Conservation (phyloP, 148 eudicot genomes). For the Rhododendron simsii region DNA sequence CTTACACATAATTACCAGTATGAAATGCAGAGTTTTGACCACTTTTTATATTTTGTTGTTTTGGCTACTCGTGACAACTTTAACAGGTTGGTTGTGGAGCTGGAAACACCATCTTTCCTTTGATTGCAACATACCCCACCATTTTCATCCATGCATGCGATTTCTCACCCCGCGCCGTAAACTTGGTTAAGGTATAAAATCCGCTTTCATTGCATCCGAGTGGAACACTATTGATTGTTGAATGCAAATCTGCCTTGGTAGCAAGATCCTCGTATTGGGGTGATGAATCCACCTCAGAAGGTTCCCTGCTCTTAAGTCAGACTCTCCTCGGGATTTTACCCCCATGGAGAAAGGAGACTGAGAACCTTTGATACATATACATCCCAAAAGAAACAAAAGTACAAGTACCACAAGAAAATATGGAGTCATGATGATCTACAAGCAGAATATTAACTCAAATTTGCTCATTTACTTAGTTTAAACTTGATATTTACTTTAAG, state of each 20-base stretch:
- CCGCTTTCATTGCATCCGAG: background rate
- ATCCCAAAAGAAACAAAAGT: background rate
- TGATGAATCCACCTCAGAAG: background rate
- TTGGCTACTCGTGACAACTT: background rate
- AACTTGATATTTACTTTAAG: background rate
- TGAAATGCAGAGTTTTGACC: background rate
- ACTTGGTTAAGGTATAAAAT: constrained; percentile 80
- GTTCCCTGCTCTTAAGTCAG: background rate
- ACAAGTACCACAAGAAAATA: background rate
- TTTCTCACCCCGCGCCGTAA: constrained; percentile 83
- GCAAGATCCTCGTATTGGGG: background rate
- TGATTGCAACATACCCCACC: constrained; percentile 67
- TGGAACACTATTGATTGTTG: background rate
- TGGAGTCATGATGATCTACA: background rate
- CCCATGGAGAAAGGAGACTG: background rate
- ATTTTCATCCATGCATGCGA: constrained; percentile 90
- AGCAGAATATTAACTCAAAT: background rate
- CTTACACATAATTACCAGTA: background rate
- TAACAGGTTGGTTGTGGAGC: constrained; percentile 95
- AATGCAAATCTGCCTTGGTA: background rate
- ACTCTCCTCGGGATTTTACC: background rate
- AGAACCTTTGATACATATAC: background rate
- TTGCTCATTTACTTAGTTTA: background rate
- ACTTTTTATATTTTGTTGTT: background rate
- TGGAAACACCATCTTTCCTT: constrained; percentile 91